Evolutionary conservation across 2,329 filamentous ascomycete species (phyloP), one percentile per base, ranked within the genome.

Genomic region (Cryphonectria parasitica): DNA sequence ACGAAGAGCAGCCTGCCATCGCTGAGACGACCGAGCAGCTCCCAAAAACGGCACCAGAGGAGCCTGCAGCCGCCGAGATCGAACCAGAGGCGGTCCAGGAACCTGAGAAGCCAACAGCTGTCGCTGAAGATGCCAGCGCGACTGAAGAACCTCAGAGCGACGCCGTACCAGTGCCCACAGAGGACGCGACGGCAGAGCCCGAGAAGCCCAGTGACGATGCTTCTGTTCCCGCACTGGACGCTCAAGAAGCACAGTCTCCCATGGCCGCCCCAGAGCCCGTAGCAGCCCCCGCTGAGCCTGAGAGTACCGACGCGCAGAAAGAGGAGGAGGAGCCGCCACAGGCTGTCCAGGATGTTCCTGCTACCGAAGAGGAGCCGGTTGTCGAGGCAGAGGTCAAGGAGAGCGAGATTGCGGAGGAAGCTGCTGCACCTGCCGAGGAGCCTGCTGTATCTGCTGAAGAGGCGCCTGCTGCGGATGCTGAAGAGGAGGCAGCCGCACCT

Each of bases 151-250:
- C 11, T 17, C 62, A 60, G 31, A 41, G 45, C 28, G 67, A 68
- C 31, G 15, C 56, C 25, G 52, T 25, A n/a, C 22, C 69, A 36
- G 67, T 34, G 5, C 13, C 66, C 5, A 36, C 31, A 17, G 72
- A 72, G 43, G 67, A 67, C 3, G 52, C 43, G n/a, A 19, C 72
- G 49, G 10, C 49, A 2, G 67, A 63, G 11, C 31, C 39, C 5
- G 31, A 65, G 19, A 49, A 64, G 56, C 5, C 54, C 11, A 61
- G 17, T n/a, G 66, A 69, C 25, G 62, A 62, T 19, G 1, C 8
- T 4, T 11, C 63, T 45, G 63, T n/a, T 1, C n/a, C 39, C 10
- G 63, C 28, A 22, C 58, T 19, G 56, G 66, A 45, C 36, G 31
- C 31, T 22, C 56, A 65, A 41, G 58, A 49, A n/a, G 45, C 63